Conservation (phyloP, 495 filamentous ascomycete species). For the Choiromyces venosus region DNA sequence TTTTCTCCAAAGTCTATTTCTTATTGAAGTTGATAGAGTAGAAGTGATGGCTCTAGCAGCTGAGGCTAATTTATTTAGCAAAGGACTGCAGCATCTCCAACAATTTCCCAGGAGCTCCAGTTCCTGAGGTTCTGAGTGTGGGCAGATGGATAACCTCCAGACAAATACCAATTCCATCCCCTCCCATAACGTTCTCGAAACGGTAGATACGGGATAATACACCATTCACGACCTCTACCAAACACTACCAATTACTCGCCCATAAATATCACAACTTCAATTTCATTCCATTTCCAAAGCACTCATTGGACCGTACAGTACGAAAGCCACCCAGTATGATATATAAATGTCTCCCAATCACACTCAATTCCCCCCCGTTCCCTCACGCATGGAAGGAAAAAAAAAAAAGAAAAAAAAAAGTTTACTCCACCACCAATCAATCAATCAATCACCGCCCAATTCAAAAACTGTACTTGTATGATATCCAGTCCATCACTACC, state of each 20-base stretch:
- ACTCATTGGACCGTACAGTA: background rate
- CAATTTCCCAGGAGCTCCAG: too few relatives aligned
- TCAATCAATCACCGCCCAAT: background rate
- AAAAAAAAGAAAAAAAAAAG: background rate
- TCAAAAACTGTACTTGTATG: background rate
- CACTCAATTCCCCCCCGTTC: background rate
- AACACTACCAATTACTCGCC: background rate
- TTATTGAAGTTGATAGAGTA: too few relatives aligned
- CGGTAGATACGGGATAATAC: background rate
- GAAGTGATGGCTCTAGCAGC: too few relatives aligned
- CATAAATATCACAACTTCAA: background rate
- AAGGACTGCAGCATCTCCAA: too few relatives aligned
- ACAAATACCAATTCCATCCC: background rate
- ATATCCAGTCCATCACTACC: background rate
- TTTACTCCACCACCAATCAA: background rate
- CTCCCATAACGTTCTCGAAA: background rate
- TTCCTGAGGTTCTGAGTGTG: background rate
- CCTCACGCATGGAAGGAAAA: background rate
- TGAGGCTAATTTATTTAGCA: too few relatives aligned
- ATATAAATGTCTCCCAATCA: background rate
- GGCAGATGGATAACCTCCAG: background rate
- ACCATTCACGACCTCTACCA: background rate
- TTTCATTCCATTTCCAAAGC: background rate
- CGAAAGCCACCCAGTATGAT: too few relatives aligned
- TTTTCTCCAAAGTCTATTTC: too few relatives aligned